Evolutionary conservation across 2,329 filamentous ascomycete species (phyloP), one percentile per base, ranked within the genome.

Genomic region (Cladophialophora carrionii): DNA sequence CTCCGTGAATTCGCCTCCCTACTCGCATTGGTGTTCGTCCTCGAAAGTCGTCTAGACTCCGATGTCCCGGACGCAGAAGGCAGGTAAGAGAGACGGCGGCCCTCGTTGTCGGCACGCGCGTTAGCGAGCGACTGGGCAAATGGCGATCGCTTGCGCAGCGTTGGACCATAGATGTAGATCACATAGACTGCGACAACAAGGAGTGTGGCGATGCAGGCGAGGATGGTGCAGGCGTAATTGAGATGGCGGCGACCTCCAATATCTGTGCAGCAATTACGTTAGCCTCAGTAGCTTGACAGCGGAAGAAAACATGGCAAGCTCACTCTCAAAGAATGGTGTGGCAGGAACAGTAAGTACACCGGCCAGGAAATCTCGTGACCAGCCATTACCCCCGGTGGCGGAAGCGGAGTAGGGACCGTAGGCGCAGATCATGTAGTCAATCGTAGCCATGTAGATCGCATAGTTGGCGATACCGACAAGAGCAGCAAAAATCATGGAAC

Each of bases 341-440:
- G 86, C 84, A 52, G 83, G 85, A 65, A 88, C 79, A 1, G 86
- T 87, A n/a, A 87, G 78, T 14, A 88, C 77, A 73, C 87, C 87
- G 20, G 87, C 87, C 22, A 89, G 77, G 73, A 89, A 84, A 71
- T 89, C 87, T 67, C 87, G 81, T 29, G 86, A 82, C 74, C 87
- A 88, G 17, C 86, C 87, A 70, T 89, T 89, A 20, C 87, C 87
- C 51, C 87, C 87, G 0, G 86, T 88, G 0, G 87, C 87, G 0
- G 85, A 88, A 9, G 87, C 86, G 0, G 87, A 85, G 74, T 87
- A 89, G 0, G 84, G 83, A 0, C 87, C 87, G 71, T 90, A 90
- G 2, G 87, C 86, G 61, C 84, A 87, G 56, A 87, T 84, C 81
- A 86, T 85, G 74, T 87, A 87, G 71, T 87, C 84, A 69, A 89